phyloP scores from a whole-genome alignment of 768 basidiomycete genomes.

The Tylopilus felleus region DNA sequence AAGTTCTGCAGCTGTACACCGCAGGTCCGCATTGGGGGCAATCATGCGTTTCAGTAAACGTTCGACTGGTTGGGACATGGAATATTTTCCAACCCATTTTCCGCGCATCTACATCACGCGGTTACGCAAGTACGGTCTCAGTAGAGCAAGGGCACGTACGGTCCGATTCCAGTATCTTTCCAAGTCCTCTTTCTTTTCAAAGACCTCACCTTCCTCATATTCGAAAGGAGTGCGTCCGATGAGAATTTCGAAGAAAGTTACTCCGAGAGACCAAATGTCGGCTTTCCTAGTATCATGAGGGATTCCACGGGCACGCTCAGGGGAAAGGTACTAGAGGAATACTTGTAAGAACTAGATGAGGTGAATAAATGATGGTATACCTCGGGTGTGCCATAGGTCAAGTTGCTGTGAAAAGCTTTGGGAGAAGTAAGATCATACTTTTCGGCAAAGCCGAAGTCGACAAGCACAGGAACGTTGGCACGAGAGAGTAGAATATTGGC shows the following conservation, averaged over 20 bases:
- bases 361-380: slow-evolving; percentile 35
- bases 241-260: slow-evolving; percentile 94
- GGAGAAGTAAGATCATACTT: slow-evolving; percentile 63
- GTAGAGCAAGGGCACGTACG: slow-evolving; percentile 35
- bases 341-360: neutral
- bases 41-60: slow-evolving; percentile 74
- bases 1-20: slow-evolving; percentile 65
- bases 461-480: slow-evolving; percentile 78
- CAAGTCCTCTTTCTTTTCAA: slow-evolving; percentile 74
- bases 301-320: slow-evolving; percentile 84
- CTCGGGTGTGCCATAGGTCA: slow-evolving; percentile 90
- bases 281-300: slow-evolving; percentile 93
- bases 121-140: neutral
- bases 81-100: slow-evolving; percentile 72
- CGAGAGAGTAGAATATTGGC: slow-evolving; percentile 88
- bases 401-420: slow-evolving; percentile 75
- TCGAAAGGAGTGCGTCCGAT: slow-evolving; percentile 92
- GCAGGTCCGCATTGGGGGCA: slow-evolving; percentile 74
- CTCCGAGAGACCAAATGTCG: slow-evolving; percentile 80
- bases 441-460: slow-evolving; percentile 97
- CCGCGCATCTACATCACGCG: slow-evolving; percentile 53
- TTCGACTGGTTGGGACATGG: slow-evolving; percentile 65
- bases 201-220: slow-evolving; percentile 71
- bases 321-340: slow-evolving; percentile 72
- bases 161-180: slow-evolving; percentile 87